phyloP scores from a whole-genome alignment of 2,329 filamentous ascomycete species.

The Pseudomassariella vexata region DNA sequence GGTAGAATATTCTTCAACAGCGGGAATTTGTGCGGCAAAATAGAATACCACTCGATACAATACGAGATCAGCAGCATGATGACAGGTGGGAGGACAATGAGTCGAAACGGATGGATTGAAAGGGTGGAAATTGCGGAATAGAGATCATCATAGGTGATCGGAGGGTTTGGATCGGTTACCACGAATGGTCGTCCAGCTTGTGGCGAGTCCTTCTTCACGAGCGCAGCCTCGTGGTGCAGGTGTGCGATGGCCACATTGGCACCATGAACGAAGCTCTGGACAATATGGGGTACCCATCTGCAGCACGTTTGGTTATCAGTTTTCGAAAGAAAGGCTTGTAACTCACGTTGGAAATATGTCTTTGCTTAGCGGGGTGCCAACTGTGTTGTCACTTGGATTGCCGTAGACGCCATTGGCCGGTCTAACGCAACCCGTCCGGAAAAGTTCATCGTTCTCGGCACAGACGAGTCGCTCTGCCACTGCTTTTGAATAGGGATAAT shows the following conservation, averaged over 20 bases:
- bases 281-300: slow-evolving; percentile 32
- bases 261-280: slow-evolving; percentile 34
- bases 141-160: slow-evolving; percentile 31
- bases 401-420: slow-evolving; percentile 50
- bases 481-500: slow-evolving; percentile 42
- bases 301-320: slow-evolving; percentile 1
- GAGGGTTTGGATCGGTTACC: slow-evolving; percentile 35
- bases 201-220: slow-evolving; percentile 12
- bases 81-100: slow-evolving; percentile 24
- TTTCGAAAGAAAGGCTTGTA: neutral
- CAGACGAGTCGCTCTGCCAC: slow-evolving; percentile 39
- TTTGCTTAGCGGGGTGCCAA: slow-evolving; percentile 33
- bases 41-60: slow-evolving; percentile 28
- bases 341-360: slow-evolving; percentile 36
- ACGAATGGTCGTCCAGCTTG: slow-evolving; percentile 32
- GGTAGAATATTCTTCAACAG: slow-evolving; percentile 23
- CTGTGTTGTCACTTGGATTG: slow-evolving; percentile 24
- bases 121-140: slow-evolving; percentile 27
- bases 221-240: slow-evolving; percentile 33
- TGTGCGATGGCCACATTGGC: slow-evolving; percentile 36
- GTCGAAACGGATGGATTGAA: slow-evolving; percentile 28
- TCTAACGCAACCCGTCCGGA: slow-evolving; percentile 49
- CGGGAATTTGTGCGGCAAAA: slow-evolving; percentile 22
- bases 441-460: slow-evolving; percentile 20
- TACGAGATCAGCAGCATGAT: slow-evolving; percentile 30